Percentiles rank a stretch among this genome's conserved stretches.
Evolutionary conservation across 805 yeast species (phyloP).

Genomic region (Candida ulmi): DNA sequence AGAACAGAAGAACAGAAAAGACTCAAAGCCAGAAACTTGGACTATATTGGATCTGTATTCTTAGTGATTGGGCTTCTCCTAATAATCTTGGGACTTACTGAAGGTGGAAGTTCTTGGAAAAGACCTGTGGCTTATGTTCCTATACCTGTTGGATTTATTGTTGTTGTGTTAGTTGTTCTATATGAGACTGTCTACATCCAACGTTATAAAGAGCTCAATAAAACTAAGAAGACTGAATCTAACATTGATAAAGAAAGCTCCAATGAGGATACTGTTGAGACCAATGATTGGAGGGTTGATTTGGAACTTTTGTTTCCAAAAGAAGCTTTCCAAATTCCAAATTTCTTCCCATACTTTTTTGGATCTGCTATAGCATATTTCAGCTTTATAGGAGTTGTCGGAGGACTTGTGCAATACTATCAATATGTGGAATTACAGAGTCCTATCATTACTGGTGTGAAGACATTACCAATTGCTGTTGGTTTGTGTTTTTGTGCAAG

Average conservation of each 20-base stretch:
- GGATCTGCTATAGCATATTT: conserved; percentile 14
- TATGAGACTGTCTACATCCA: conserved; percentile 26
- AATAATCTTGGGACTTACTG: conserved; percentile 38
- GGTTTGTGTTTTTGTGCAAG: conserved; percentile 12
- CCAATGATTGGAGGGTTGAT: conserved; percentile 8
- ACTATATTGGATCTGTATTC: conserved; percentile 29
- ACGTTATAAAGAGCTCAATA: conserved; percentile 6
- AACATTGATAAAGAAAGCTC: not conserved
- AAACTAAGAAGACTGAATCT: not conserved
- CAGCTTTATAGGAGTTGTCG: conserved; percentile 14
- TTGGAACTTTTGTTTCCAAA: conserved; percentile 24
- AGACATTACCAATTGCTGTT: not conserved
- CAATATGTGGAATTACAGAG: conserved; percentile 4
- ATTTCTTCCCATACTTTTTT: conserved; percentile 17
- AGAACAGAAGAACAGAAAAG: conserved; percentile 18
- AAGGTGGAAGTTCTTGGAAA: conserved; percentile 40
- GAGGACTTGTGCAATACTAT: conserved; percentile 22
- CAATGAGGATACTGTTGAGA: not conserved
- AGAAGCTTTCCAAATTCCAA: conserved; percentile 23
- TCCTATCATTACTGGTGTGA: not conserved
- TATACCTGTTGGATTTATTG: conserved; percentile 30
- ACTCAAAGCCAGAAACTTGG: conserved; percentile 23
- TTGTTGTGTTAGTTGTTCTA: conserved; percentile 22
- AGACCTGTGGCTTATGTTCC: conserved; percentile 36
- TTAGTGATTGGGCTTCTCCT: conserved; percentile 32